A percentile compares a stretch with the other conserved stretches of the same genome.
These are phyloP conservation scores for Galium porrigens DNA, from an alignment of 305 asterid genomes.

Conservation along the genomic window DNA sequence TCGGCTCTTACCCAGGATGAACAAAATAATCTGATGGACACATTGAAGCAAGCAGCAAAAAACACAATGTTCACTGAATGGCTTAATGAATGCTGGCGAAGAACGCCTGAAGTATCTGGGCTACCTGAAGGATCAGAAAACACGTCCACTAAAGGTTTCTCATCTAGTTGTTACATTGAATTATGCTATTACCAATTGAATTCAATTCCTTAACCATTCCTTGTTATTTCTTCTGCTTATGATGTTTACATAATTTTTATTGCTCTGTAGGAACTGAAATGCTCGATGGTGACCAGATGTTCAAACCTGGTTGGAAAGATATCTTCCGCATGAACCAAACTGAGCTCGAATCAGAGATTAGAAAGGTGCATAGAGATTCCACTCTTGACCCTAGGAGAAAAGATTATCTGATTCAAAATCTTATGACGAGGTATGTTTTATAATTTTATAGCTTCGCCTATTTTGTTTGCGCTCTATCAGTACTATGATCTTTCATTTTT, in stretches of 20 bases:
- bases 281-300: slow-evolving; percentile 29
- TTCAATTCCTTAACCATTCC: slow-evolving; percentile 4
- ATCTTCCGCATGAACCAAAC: slow-evolving; percentile 44
- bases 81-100: slow-evolving; percentile 37
- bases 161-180: background rate
- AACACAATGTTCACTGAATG: slow-evolving; percentile 44
- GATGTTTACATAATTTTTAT: background rate
- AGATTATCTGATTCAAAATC: slow-evolving; percentile 35
- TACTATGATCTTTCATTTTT: background rate
- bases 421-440: slow-evolving; percentile 32
- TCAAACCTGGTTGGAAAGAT: slow-evolving; percentile 44
- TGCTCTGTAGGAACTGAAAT: slow-evolving; percentile 22
- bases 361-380: slow-evolving; percentile 32
- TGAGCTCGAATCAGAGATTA: slow-evolving; percentile 40
- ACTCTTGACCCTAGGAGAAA: slow-evolving; percentile 42
- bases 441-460: background rate
- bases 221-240: slow-evolving; percentile 1
- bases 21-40: slow-evolving; percentile 41
- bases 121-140: slow-evolving; percentile 20
- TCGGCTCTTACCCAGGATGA: slow-evolving; percentile 39
- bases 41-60: slow-evolving; percentile 36
- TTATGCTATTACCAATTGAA: slow-evolving; percentile 5
- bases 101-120: slow-evolving; percentile 24
- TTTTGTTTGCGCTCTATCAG: background rate
- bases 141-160: slow-evolving; percentile 22